These are phyloP conservation scores for Litsea cubeba DNA, from an alignment of 164 flowering plant genomes.

Conservation along the genomic window DNA sequence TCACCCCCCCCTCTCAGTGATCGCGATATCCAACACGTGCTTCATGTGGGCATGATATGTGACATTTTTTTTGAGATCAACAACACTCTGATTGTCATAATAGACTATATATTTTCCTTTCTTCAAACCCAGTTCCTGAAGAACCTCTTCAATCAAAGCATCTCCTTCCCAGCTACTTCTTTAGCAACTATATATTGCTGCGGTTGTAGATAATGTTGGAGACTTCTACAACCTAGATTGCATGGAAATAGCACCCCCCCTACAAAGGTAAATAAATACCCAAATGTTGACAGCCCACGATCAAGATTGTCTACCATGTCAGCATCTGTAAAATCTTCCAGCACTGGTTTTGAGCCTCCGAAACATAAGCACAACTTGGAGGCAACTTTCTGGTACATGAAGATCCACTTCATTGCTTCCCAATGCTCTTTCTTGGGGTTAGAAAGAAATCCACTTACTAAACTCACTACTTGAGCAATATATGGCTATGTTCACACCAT, in stretches of 20 bases:
- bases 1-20: no score
- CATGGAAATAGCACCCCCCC: background rate
- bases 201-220: background rate
- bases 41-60: background rate
- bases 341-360: background rate
- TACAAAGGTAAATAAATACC: background rate
- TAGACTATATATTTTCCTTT: background rate
- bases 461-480: background rate
- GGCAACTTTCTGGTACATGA: no score
- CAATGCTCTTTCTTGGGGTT: no score
- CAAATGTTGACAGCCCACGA: background rate
- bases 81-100: background rate
- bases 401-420: no score
- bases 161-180: background rate
- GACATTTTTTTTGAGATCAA: background rate
- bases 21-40: no score
- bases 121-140: background rate
- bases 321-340: background rate
- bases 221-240: background rate
- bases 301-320: background rate
- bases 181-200: background rate
- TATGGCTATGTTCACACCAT: background rate
- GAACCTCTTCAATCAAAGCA: background rate
- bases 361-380: background rate
- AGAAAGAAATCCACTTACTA: no score